Percentiles rank a stretch among this genome's conserved stretches.
phyloP scores from a whole-genome alignment of 257 asterid genomes.

The Agastache rugosa region DNA sequence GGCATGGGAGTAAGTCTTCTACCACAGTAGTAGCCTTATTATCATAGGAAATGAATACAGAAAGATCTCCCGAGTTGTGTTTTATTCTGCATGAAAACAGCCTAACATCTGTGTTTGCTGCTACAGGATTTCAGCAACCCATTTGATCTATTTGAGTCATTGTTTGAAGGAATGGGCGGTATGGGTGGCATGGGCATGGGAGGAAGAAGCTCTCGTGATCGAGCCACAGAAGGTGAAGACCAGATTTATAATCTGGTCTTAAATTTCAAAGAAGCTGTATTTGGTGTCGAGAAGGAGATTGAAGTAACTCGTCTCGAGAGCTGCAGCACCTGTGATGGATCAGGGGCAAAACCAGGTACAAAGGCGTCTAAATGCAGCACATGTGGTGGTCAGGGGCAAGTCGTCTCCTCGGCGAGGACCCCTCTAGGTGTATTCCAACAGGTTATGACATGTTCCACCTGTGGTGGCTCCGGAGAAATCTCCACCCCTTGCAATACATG shows the following conservation, averaged over 20 bases:
- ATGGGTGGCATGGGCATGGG: conserved; percentile 85
- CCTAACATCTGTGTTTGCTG: conserved; percentile 36
- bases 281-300: conserved; percentile 92
- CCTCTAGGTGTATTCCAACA: conserved; percentile 98
- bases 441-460: conserved; percentile 87
- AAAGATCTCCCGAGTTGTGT: background rate
- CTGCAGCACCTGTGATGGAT: conserved; percentile 90
- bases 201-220: conserved; percentile 71
- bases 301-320: conserved; percentile 85
- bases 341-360: conserved; percentile 94
- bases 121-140: conserved; percentile 96
- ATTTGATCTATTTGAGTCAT: conserved; percentile 84
- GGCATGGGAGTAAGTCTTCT: conserved; percentile 88
- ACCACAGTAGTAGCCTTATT: conserved; percentile 18
- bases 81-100: conserved; percentile 10
- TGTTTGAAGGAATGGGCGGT: conserved; percentile 90
- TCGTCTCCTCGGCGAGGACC: conserved; percentile 82
- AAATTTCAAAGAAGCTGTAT: conserved; percentile 92
- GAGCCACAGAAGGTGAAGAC: conserved; percentile 95
- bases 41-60: background rate
- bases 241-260: conserved; percentile 74
- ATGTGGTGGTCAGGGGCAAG: conserved; percentile 98
- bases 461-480: conserved; percentile 83
- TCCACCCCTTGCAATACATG: conserved; percentile 90
- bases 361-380: conserved; percentile 70